A percentile compares a stretch with the other conserved stretches of the same genome.
Conservation (phyloP, 192 early-diverging fungal genomes). For the Gonapodya prolifera region DNA sequence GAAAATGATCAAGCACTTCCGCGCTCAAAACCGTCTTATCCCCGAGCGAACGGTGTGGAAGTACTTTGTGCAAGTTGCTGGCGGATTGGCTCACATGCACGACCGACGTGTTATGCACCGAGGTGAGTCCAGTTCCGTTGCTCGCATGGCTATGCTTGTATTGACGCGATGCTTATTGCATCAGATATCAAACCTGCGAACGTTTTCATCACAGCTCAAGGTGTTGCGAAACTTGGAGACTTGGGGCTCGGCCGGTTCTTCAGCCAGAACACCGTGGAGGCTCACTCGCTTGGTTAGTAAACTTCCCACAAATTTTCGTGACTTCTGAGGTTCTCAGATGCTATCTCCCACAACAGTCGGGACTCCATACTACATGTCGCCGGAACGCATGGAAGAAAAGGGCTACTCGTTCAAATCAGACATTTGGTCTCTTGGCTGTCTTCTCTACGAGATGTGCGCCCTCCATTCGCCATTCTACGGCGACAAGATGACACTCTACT, state of each 20-base stretch:
- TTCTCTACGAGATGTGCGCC: constrained; percentile 9
- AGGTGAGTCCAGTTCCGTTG: not conserved
- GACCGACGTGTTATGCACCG: constrained; percentile 7
- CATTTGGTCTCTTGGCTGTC: constrained; percentile 11
- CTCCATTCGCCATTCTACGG: constrained; percentile 13
- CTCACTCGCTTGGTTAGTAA: constrained; percentile 11
- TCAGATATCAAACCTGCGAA: constrained; percentile 12
- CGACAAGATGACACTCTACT: constrained; percentile 9
- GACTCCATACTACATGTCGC: constrained; percentile 13
- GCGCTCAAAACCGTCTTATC: constrained; percentile 5
- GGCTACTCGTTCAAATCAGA: constrained; percentile 12
- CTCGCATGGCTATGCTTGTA: not conserved
- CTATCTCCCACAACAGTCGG: too few relatives aligned
- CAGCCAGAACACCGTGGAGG: not conserved
- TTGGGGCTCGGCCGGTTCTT: constrained; percentile 11
- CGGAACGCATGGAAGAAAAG: constrained; percentile 10
- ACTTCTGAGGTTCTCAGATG: not conserved
- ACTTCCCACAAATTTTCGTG: not conserved
- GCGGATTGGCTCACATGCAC: constrained; percentile 9
- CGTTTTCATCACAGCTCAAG: constrained; percentile 6
- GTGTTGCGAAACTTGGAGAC: constrained; percentile 10
- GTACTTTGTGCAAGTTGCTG: constrained; percentile 9
- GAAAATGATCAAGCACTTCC: constrained; percentile 13
- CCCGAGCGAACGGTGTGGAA: constrained; percentile 10
- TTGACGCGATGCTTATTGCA: not conserved